phyloP scores from a whole-genome alignment of 352 stramenopile genomes.

The Phytophthora sp. region DNA sequence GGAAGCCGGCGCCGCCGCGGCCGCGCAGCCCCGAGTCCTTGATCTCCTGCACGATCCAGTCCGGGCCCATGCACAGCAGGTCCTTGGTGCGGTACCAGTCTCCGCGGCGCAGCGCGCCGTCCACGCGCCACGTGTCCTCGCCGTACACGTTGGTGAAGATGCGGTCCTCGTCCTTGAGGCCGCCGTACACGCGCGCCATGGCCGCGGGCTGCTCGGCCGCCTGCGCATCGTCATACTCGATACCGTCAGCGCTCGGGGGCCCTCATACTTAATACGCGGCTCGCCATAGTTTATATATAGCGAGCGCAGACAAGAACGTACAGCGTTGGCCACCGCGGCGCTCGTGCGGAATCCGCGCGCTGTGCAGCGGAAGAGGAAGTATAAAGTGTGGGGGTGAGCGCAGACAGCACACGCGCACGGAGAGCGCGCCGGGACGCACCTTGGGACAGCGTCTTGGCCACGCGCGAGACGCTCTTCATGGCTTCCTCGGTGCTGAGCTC shows the following conservation, averaged over 20 bases:
- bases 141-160: slow-evolving; percentile 99
- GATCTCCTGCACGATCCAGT: slow-evolving; percentile 99
- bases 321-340: slow-evolving; percentile 41
- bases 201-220: slow-evolving; percentile 49
- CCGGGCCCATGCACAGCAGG: slow-evolving; percentile 98
- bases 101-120: slow-evolving; percentile 92
- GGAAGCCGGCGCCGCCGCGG: slow-evolving; percentile 98
- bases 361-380: background rate
- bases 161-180: slow-evolving; percentile 98
- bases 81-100: slow-evolving; percentile 98
- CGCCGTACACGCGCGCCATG: slow-evolving; percentile 92
- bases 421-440: too few species aligned
- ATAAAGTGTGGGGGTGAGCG: background rate
- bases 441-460: slow-evolving; percentile 41
- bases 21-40: slow-evolving; percentile 98
- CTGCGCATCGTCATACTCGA: slow-evolving; percentile 11
- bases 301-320: slow-evolving; percentile 6
- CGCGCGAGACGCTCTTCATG: slow-evolving; percentile 47
- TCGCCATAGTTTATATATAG: slow-evolving; percentile 4
- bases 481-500: slow-evolving; percentile 4
- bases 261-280: background rate
- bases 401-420: too few species aligned
- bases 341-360: slow-evolving; percentile 49
- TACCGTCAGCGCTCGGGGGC: background rate
- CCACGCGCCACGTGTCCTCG: slow-evolving; percentile 92